These are phyloP conservation scores for Hemileccinum impolitum DNA, from an alignment of 768 basidiomycete species.

Conservation along the genomic window DNA sequence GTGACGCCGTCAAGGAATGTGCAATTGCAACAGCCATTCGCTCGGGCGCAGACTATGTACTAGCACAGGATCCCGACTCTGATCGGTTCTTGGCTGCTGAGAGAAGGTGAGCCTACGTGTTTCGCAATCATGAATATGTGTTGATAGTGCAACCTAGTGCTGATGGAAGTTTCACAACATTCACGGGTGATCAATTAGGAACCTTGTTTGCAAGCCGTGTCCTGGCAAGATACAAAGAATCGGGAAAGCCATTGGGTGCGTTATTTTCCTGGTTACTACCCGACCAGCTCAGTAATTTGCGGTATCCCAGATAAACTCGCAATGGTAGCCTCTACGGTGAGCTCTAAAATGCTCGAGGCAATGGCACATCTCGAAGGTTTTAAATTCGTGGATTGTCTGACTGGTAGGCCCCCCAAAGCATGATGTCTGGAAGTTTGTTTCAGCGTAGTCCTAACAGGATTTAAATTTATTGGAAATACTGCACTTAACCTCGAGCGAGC, in stretches of 20 bases:
- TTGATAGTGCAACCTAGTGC: conserved; percentile 7
- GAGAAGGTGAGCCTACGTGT: conserved; percentile 43
- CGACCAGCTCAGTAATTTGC: conserved; percentile 37
- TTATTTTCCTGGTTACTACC: conserved; percentile 25
- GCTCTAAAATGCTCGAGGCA: conserved; percentile 82
- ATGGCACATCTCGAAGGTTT: conserved; percentile 79
- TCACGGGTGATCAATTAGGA: conserved; percentile 87
- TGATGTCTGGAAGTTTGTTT: not conserved
- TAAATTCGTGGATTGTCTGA: conserved; percentile 80
- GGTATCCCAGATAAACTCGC: conserved; percentile 54
- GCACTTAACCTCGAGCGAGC: conserved; percentile 59
- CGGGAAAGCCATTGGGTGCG: conserved; percentile 44
- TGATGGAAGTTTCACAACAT: conserved; percentile 59
- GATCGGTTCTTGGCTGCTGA: conserved; percentile 82
- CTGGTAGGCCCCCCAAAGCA: conserved; percentile 44
- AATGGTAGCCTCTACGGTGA: conserved; percentile 88
- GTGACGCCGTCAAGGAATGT: conserved; percentile 50
- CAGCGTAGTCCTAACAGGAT: conserved; percentile 46
- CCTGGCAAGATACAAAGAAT: conserved; percentile 42
- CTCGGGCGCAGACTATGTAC: conserved; percentile 55
- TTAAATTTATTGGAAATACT: conserved; percentile 89
- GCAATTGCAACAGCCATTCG: conserved; percentile 62
- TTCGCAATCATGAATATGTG: not conserved
- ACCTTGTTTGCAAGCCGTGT: conserved; percentile 47
- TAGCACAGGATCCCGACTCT: conserved; percentile 89